Evolutionary conservation across 768 basidiomycete species (phyloP).

Genomic region (Antrodiella citrinella): DNA sequence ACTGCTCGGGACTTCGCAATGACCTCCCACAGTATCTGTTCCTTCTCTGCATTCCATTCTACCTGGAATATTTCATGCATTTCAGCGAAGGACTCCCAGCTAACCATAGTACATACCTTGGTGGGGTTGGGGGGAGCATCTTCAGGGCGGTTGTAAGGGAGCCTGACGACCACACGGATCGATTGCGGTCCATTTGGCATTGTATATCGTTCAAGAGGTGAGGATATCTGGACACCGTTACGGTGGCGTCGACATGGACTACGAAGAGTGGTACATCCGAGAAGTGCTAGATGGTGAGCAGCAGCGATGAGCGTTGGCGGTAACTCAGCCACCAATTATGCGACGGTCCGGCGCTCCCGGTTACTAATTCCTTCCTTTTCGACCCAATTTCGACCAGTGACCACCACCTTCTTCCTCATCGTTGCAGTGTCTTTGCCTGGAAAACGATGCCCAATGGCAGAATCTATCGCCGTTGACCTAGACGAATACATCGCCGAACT

Average conservation of each 20-base stretch:
- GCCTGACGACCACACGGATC: constrained; percentile 63
- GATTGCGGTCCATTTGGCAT: constrained; percentile 7
- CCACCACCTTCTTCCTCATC: not conserved
- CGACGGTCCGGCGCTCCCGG: not conserved
- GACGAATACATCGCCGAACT: constrained; percentile 22
- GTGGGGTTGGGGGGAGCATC: constrained; percentile 55
- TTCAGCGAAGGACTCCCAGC: constrained; percentile 4
- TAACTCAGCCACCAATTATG: not conserved
- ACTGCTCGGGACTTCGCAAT: constrained; percentile 70
- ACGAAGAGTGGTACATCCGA: not conserved
- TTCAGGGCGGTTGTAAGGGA: constrained; percentile 75
- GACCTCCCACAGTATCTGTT: constrained; percentile 80
- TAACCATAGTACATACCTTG: not conserved
- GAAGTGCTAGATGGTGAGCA: too few species aligned
- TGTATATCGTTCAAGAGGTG: too few species aligned
- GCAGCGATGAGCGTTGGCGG: too few species aligned
- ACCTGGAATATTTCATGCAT: constrained; percentile 37
- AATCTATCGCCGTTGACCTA: not conserved
- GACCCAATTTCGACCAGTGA: too few species aligned
- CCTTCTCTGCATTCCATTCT: constrained; percentile 81
- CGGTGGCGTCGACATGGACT: not conserved
- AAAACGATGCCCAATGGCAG: not conserved
- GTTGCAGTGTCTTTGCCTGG: not conserved
- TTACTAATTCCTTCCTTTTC: not conserved
- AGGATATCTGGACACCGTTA: not conserved